phyloP scores from a whole-genome alignment of 768 basidiomycete genomes.

The Russula griseocarnosa region DNA sequence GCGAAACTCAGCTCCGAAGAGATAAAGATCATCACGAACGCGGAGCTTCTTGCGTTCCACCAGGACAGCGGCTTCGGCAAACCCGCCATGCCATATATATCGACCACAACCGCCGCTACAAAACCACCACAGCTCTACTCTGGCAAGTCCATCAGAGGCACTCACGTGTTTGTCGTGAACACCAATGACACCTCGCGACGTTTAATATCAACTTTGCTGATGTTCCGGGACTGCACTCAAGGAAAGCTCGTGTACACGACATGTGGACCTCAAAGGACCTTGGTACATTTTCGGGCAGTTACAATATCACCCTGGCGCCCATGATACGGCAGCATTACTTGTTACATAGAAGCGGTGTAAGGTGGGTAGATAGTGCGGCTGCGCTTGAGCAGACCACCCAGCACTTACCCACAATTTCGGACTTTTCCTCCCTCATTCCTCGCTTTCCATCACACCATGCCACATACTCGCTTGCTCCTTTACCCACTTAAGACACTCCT shows the following conservation, averaged over 20 bases:
- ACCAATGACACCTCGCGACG: conserved; percentile 38
- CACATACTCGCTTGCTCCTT: too few relatives aligned
- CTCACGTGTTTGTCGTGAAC: conserved; percentile 55
- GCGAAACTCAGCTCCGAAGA: conserved; percentile 40
- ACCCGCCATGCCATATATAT: conserved; percentile 47
- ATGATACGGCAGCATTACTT: conserved; percentile 52
- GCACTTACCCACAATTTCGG: too few relatives aligned
- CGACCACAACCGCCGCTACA: conserved; percentile 40
- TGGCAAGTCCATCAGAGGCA: conserved; percentile 47
- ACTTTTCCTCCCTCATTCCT: too few relatives aligned
- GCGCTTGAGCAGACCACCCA: too few relatives aligned
- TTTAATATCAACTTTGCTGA: conserved; percentile 46
- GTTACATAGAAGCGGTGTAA: conserved; percentile 37
- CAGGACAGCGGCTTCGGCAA: conserved; percentile 46
- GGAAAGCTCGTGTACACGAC: conserved; percentile 43
- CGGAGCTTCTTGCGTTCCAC: conserved; percentile 51
- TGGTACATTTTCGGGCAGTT: conserved; percentile 40
- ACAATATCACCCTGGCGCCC: conserved; percentile 44
- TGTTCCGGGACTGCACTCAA: conserved; percentile 41
- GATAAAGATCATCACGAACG: conserved; percentile 48
- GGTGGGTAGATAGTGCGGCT: too few relatives aligned
- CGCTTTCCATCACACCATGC: too few relatives aligned
- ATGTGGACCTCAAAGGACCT: conserved; percentile 51
- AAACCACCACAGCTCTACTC: conserved; percentile 52
- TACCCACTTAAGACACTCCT: too few relatives aligned